These are phyloP conservation scores for Coniochaeta pulveracea DNA, from an alignment of 2,329 filamentous ascomycete species.

Conservation along the genomic window DNA sequence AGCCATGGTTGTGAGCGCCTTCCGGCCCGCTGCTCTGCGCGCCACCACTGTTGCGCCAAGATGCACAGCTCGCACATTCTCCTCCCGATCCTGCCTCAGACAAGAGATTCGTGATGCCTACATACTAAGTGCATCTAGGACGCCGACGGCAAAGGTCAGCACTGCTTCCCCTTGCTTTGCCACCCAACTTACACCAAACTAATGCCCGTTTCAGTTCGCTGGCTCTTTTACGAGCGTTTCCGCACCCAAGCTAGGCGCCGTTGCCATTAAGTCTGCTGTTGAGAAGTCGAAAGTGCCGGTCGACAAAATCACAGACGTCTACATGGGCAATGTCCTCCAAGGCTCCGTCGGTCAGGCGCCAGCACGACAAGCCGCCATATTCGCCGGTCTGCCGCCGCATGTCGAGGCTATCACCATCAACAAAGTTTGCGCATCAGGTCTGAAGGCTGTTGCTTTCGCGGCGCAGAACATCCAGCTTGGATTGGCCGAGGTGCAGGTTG, in stretches of 20 bases:
- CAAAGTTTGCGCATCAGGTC: slow-evolving; percentile 92
- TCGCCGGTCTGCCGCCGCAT: slow-evolving; percentile 70
- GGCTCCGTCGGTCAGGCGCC: slow-evolving; percentile 79
- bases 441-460: slow-evolving; percentile 84
- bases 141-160: slow-evolving; percentile 74
- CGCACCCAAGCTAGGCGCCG: slow-evolving; percentile 76
- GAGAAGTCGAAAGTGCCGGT: slow-evolving; percentile 75
- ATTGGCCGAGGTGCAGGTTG: slow-evolving; percentile 75
- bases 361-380: slow-evolving; percentile 80
- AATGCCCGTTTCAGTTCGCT: slow-evolving; percentile 59
- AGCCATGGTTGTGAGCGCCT: neutral
- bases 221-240: slow-evolving; percentile 75
- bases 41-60: neutral
- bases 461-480: slow-evolving; percentile 93
- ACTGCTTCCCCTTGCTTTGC: slow-evolving; percentile 2
- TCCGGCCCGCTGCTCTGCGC: neutral
- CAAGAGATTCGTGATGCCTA: slow-evolving; percentile 82
- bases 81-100: slow-evolving; percentile 3
- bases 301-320: slow-evolving; percentile 81
- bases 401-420: slow-evolving; percentile 91
- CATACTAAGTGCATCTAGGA: slow-evolving; percentile 82
- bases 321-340: slow-evolving; percentile 94
- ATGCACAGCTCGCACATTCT: neutral
- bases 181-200: neutral
- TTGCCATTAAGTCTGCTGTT: slow-evolving; percentile 84